Conservation (phyloP, 129 eudicot species). For the Scalesia atractyloides region DNA sequence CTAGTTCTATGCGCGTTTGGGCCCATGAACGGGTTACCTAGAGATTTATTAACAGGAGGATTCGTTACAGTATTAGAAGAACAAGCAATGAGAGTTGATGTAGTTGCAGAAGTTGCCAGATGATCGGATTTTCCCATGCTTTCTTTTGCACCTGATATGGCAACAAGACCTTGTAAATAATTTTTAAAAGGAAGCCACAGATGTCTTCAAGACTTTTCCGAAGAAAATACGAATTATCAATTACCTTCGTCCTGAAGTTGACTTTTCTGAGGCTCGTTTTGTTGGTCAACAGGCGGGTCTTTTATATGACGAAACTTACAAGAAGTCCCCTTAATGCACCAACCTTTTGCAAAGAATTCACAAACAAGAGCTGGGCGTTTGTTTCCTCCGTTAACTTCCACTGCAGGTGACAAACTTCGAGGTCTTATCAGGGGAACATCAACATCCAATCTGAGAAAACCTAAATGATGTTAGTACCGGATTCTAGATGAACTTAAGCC, state of each 20-base stretch:
- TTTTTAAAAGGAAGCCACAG: not conserved
- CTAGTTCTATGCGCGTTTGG: conserved; percentile 27
- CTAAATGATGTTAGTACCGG: conserved; percentile 41
- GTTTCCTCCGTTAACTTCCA: conserved; percentile 43
- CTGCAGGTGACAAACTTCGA: conserved; percentile 58
- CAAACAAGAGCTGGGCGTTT: conserved; percentile 66
- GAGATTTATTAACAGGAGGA: conserved; percentile 18
- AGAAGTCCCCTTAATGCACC: conserved; percentile 96
- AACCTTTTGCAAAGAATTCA: conserved; percentile 79
- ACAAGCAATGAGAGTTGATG: not conserved
- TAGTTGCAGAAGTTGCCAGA: conserved; percentile 31
- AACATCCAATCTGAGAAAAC: conserved; percentile 61
- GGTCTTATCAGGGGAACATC: conserved; percentile 48
- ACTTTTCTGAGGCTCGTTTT: conserved; percentile 38
- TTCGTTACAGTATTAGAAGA: conserved; percentile 11
- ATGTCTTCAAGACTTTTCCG: conserved; percentile 15
- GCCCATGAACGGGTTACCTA: conserved; percentile 15
- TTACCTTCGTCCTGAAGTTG: conserved; percentile 54
- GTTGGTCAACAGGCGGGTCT: conserved; percentile 33
- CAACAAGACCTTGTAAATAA: conserved; percentile 31
- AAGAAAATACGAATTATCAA: conserved; percentile 15
- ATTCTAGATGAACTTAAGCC: conserved; percentile 30
- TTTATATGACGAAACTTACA: conserved; percentile 80
- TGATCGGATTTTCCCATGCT: conserved; percentile 18
- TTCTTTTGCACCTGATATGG: conserved; percentile 43